Base-by-base conservation (phyloP, 179 eudicot species). In the Heliamphora pulchella region DNA sequence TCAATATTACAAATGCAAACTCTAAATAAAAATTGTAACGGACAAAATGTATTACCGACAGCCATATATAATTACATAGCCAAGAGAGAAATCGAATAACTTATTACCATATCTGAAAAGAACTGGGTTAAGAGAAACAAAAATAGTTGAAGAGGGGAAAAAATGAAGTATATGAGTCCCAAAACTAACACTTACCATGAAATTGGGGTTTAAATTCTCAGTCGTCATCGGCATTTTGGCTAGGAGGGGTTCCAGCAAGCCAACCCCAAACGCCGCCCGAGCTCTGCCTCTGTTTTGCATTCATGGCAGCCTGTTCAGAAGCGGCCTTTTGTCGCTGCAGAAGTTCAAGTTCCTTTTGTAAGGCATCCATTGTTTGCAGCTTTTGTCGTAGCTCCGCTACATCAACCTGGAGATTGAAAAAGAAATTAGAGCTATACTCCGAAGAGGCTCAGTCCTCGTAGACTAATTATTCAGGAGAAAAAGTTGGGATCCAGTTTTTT, bases 231-330 rank as follows among this genome's bases (percentile, higher is more conserved):
- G 84, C 79, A 20, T 80, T 83, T 55, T 83, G 86, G 63, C 75
- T 55, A 47, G 91, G 79, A 53, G 98, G 96, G 55, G 88, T 55
- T 53, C 94, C 95, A 8, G 98, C 99, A 74, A 96, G 93, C 98
- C 98, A 94, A 31, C 99, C 94, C 98, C 98, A 96, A 15, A 94
- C 88, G 7, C 98, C 97, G 8, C 98, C 94, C 22, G 98, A 96
- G 75, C 91, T 61, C 83, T 91, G 97, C 83, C 85, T 88, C 78
- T 90, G 91, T 80, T 88, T 96, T 47, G 93, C 93, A 70, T 59
- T 86, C 2, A 90, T 91, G 70, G 93, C 94, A 39, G 97, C 99
- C 88, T 94, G 91, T 81, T 92, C 98, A 31, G 99, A 90, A 73
- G 98, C 98, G n/a, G 98, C 96, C 87, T 92, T 96, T 88, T 96